Base-by-base conservation (phyloP, 2,329 filamentous ascomycete genomes). In the Phialophora macrospora region DNA sequence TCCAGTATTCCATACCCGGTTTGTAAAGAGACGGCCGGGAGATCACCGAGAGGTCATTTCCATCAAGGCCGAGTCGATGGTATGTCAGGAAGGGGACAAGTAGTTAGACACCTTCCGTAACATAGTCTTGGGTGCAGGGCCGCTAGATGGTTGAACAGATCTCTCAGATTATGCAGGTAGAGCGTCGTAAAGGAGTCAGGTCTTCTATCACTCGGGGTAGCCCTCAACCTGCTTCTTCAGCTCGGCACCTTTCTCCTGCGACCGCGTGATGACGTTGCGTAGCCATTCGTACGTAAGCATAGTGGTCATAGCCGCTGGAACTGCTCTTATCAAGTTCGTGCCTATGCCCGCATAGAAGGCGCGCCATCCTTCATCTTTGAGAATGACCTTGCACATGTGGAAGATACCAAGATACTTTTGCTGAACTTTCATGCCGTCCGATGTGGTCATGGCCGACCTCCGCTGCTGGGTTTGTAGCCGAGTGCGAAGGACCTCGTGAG, bases 291-390 rank as follows among this genome's bases (percentile, higher is more conserved):
- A 99, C 12, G 94, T 98, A 75, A 98, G 84, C 90, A 99, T 96
- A 2, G 95, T 99, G 28, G 96, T 97, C 74, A 96, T 96, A 22
- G 95, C 94, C 24, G 95, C 93, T 34, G 95, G 95, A 12, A 99
- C 90, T 7, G 95, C 95, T 63, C 95, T 87, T 83, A 98, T 92
- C 87, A 99, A 91, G 79, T 99, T 99, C 56, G 94, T 97, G 44
- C 95, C 95, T 83, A 99, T 92, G 41, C 95, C 95, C 26, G 93
- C 94, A 77, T 99, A 99, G 74, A 99, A 98, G 3, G 94, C 94
- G 68, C 90, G 85, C 93, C 94, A 97, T 6, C 95, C 95, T 78
- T 99, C 95, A 77, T 99, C 95, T 38, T 82, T 82, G 44, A 97
- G 80, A 67, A 99, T 98, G 2, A 89, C 93, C 68, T 88, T 87